Base-by-base conservation (phyloP, 2,329 filamentous ascomycete genomes). In the Alternaria conjuncta region DNA sequence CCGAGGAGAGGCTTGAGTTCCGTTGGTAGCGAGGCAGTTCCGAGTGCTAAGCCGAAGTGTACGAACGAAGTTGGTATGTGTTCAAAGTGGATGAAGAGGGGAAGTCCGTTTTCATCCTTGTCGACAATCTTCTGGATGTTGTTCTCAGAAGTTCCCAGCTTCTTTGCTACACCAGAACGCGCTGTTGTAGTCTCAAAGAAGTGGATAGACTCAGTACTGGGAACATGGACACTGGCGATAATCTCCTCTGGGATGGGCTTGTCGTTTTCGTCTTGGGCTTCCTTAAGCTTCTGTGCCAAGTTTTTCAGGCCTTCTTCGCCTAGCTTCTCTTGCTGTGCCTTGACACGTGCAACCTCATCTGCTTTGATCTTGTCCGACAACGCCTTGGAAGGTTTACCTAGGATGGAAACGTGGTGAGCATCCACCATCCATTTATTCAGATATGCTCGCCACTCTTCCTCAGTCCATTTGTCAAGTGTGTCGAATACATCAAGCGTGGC, bases 81-180 rank as follows among this genome's bases (percentile, higher is more conserved):
- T 80, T 99, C 96, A 69, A 96, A 99, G 80, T 99, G 95, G n/a
- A 99, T 86, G 80, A 97, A 99, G 3, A 98, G 83, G 0, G 93
- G 91, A n/a, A 90, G 78, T 15, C 85, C 83, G 7, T 84, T 79
- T 41, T 86, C 85, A 44, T 93, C 88, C 13, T 85, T 83, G 76
- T 98, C 92, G 53, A 99, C 88, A 53, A 90, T 81, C 64, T 88
- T 85, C 79, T 99, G 96, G 5, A 93, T 88, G 5, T 86, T 79
- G 69, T 93, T 95, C 28, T 89, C 82, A 0, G 86, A 84, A 23
- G 85, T 82, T 1, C 94, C 94, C 53, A 94, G 82, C 66, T 88
- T 86, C 71, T 89, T 87, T 13, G 94, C 96, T 63, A 89, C 82
- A 28, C 96, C 96, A 50, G 92, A 91, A 25, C 94, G 88, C 32